These are phyloP conservation scores for Globisporangium emineosum DNA, from an alignment of 352 stramenopile species.

Conservation along the genomic window DNA sequence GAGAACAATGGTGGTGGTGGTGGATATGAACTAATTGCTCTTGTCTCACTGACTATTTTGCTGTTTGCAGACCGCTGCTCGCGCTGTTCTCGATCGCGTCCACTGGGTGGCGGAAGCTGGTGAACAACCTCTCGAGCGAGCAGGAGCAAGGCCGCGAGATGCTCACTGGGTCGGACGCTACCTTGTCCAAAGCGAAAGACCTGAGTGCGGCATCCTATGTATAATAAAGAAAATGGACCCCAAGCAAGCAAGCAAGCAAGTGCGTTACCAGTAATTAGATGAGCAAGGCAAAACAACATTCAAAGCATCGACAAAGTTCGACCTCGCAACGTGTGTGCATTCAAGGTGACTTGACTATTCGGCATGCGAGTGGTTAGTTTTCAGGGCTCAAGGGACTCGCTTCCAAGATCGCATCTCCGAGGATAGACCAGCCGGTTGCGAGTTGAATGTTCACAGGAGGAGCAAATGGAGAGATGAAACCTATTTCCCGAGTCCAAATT, in stretches of 20 bases:
- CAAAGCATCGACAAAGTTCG: too few relatives aligned
- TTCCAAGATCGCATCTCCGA: not conserved
- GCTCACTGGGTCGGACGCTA: not conserved
- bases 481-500: not conserved
- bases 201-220: conserved; percentile 6
- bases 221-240: conserved; percentile 15
- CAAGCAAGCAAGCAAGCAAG: too few relatives aligned
- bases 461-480: conserved; percentile 1
- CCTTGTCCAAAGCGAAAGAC: conserved; percentile 16
- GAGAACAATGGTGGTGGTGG: not conserved
- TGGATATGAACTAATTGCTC: conserved; percentile 1
- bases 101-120: conserved; percentile 56
- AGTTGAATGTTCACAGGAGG: not conserved
- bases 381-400: too few relatives aligned
- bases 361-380: too few relatives aligned
- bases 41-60: conserved; percentile 12
- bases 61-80: conserved; percentile 36
- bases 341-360: too few relatives aligned
- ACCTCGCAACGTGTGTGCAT: too few relatives aligned
- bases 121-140: conserved; percentile 43
- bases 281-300: not conserved
- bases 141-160: not conserved
- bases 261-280: not conserved
- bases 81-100: conserved; percentile 69
- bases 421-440: not conserved